phyloP scores from a whole-genome alignment of 2,329 filamentous ascomycete genomes.

The Diaporthe sp. region DNA sequence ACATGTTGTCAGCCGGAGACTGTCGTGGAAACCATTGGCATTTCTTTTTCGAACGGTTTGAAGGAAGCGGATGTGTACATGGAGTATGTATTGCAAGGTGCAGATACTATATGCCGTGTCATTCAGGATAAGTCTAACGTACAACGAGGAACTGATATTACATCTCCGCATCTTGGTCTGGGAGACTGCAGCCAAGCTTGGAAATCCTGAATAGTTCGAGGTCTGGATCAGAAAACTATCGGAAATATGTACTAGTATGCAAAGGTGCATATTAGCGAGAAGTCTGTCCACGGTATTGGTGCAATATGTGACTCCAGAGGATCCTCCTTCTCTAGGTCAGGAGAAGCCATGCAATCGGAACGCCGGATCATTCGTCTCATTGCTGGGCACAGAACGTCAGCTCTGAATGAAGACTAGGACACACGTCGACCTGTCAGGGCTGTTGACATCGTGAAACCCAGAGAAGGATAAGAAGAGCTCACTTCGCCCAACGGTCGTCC shows the following conservation, averaged over 20 bases:
- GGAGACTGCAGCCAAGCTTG: background rate
- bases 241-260: background rate
- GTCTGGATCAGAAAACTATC: background rate
- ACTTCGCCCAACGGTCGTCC: background rate
- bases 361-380: background rate
- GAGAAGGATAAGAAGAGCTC: background rate
- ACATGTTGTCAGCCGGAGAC: background rate
- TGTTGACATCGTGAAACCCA: background rate
- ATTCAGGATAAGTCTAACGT: background rate
- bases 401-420: background rate
- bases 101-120: background rate
- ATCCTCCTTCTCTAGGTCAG: background rate
- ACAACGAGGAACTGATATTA: background rate
- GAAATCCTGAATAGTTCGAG: background rate
- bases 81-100: background rate
- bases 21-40: background rate
- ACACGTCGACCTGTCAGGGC: background rate
- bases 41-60: background rate
- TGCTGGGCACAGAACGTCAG: background rate
- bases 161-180: background rate
- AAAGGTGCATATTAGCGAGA: slow-evolving; percentile 7
- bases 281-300: background rate
- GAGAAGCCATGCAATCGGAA: background rate
- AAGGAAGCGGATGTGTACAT: background rate
- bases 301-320: background rate